phyloP scores from a whole-genome alignment of 306 rosid genomes.

The Pterocarpus macrocarpus region DNA sequence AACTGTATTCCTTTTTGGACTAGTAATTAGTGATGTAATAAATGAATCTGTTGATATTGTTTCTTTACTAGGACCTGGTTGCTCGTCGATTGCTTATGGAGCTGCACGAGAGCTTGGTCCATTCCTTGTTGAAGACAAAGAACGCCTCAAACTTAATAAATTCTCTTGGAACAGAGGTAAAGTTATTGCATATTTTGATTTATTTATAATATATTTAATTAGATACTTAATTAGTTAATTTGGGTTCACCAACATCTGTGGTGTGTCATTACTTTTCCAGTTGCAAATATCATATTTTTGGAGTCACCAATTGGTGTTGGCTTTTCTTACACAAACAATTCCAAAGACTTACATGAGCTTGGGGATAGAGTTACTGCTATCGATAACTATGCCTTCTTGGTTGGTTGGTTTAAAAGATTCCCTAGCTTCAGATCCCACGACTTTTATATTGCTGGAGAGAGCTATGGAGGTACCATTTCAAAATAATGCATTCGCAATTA shows the following conservation, averaged over 20 bases:
- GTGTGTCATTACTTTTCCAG: slow-evolving; percentile 28
- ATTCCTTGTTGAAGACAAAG: slow-evolving; percentile 57
- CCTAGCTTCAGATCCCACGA: slow-evolving; percentile 61
- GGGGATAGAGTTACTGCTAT: slow-evolving; percentile 67
- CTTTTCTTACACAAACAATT: slow-evolving; percentile 71
- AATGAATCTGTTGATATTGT: not conserved
- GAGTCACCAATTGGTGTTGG: slow-evolving; percentile 88
- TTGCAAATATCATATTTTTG: slow-evolving; percentile 71
- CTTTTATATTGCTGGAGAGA: slow-evolving; percentile 75
- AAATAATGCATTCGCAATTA: not conserved
- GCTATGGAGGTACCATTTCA: slow-evolving; percentile 64
- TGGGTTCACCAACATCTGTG: not conserved
- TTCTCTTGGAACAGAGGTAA: slow-evolving; percentile 77
- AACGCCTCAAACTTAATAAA: slow-evolving; percentile 49
- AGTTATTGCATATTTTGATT: not conserved
- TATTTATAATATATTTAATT: not conserved
- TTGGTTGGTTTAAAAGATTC: slow-evolving; percentile 73
- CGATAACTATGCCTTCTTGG: slow-evolving; percentile 67
- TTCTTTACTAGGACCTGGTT: slow-evolving; percentile 77
- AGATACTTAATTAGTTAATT: not conserved
- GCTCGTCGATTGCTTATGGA: slow-evolving; percentile 73
- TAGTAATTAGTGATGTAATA: not conserved
- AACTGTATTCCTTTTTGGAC: not conserved
- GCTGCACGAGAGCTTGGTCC: slow-evolving; percentile 89
- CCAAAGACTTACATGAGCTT: slow-evolving; percentile 57